Base-by-base conservation (phyloP, 768 basidiomycete genomes). In the Mycena kentingensis region DNA sequence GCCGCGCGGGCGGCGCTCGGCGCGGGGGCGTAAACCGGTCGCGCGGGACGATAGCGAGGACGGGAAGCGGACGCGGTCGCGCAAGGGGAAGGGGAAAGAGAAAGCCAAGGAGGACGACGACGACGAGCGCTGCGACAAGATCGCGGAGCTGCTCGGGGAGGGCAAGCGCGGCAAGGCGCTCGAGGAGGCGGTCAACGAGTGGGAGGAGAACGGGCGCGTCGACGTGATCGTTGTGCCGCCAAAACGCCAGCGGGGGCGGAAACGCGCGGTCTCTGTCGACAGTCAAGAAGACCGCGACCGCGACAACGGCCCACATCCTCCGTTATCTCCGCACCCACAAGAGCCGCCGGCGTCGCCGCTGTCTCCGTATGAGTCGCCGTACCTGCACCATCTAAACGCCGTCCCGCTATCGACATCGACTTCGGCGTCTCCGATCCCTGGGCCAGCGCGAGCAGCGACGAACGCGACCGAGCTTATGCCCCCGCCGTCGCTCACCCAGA, bases 91-190 rank as follows among this genome's bases (percentile, higher is more conserved):
- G 58, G 60, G 71, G 39, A 58, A 69, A 51, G 67, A 66, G 48
- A 58, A 67, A 39, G 61, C 60, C 53, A 54, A 55, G 44, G 56
- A 51, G 35, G 27, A 28, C 27, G 56, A 71, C 58, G 81, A 77
- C 42, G 77, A 77, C 64, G 78, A 75, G 59, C 74, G 87, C 28
- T 81, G 82, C 55, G 80, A 77, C 21, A 86, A 87, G 71, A 88
- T 90, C 32, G 85, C 84, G 5, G 77, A 80, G 38, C 69, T 88
- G 18, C 73, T 89, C 21, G 82, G 80, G 0, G 80, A 81, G 55
- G 88, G 88, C 8, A 84, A 85, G n/a, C n/a, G n/a, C n/a, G n/a
- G n/a, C n/a, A n/a, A n/a, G n/a, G n/a, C n/a, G 49, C 76, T 90
- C 24, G 83, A 82, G 61, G 69, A 66, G 3, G 87, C 85, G 6